A percentile compares a stretch with the other conserved stretches of the same genome.
These are phyloP conservation scores for Syncephalastrum racemosum DNA, from an alignment of 371 early-diverging fungal species.

Conservation along the genomic window DNA sequence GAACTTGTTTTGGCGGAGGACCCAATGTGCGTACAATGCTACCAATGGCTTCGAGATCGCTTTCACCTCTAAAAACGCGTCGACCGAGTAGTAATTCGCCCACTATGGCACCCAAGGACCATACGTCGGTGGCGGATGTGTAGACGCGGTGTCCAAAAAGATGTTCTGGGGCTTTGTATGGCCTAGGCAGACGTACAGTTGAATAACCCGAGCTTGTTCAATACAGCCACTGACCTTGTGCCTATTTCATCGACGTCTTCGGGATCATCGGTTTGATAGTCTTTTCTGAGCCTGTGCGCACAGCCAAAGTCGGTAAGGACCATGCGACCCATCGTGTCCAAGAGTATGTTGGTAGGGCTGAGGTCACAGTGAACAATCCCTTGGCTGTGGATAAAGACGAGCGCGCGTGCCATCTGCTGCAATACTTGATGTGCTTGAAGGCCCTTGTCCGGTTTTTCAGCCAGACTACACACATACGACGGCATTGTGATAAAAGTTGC, in stretches of 20 bases:
- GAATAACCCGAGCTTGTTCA: background rate
- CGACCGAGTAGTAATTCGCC: constrained; percentile 28
- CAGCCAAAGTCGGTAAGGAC: constrained; percentile 87
- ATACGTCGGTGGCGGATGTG: constrained; percentile 41
- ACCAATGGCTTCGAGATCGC: constrained; percentile 47
- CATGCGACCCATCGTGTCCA: constrained; percentile 47
- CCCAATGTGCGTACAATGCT: constrained; percentile 35
- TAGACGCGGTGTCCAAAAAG: constrained; percentile 38
- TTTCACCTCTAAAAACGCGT: constrained; percentile 38
- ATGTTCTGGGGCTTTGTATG: constrained; percentile 51
- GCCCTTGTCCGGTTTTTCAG: background rate
- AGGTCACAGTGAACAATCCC: constrained; percentile 77
- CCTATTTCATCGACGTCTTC: constrained; percentile 32
- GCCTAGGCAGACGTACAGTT: constrained; percentile 19
- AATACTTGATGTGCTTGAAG: constrained; percentile 3
- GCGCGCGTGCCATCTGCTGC: constrained; percentile 56
- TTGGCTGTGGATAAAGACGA: constrained; percentile 56
- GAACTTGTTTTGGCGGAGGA: constrained; percentile 23
- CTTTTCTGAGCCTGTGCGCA: constrained; percentile 33
- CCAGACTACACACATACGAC: constrained; percentile 26
- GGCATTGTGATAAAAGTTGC: constrained; percentile 30
- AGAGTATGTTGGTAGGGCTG: constrained; percentile 72
- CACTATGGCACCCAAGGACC: constrained; percentile 45
- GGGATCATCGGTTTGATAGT: background rate
- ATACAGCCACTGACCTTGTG: constrained; percentile 27